These are phyloP conservation scores for Aspergillus sp. DNA, from an alignment of 2,329 filamentous ascomycete species.

Conservation along the genomic window DNA sequence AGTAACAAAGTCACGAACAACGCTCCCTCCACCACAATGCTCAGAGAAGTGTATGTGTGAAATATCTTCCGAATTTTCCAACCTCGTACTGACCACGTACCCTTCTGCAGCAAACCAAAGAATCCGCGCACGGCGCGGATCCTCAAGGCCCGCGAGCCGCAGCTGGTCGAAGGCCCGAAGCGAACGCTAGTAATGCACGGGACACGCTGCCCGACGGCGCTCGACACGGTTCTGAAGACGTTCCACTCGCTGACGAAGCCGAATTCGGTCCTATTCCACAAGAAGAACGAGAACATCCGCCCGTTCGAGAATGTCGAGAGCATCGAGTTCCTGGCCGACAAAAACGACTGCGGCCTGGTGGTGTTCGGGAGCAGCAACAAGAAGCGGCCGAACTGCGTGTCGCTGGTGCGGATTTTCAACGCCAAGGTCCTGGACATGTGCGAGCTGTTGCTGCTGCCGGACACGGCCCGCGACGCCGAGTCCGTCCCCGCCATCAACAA, in stretches of 20 bases:
- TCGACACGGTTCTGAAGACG: constrained; percentile 76
- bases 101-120: constrained; percentile 55
- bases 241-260: constrained; percentile 77
- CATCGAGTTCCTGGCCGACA: constrained; percentile 90
- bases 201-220: constrained; percentile 70
- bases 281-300: constrained; percentile 84
- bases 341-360: constrained; percentile 84
- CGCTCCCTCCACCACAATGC: constrained; percentile 21
- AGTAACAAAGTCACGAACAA: constrained; percentile 3
- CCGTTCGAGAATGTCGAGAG: constrained; percentile 85
- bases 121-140: constrained; percentile 90
- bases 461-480: constrained; percentile 41
- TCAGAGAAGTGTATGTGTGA: constrained; percentile 35
- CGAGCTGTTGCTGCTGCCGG: constrained; percentile 72
- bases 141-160: constrained; percentile 85
- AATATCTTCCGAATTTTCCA: too few relatives aligned
- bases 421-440: constrained; percentile 91
- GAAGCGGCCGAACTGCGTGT: constrained; percentile 89
- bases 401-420: constrained; percentile 70
- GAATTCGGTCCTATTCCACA: constrained; percentile 80
- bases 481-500: constrained; percentile 35
- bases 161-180: constrained; percentile 82
- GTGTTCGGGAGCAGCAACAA: constrained; percentile 80
- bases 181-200: constrained; percentile 82
- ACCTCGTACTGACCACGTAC: constrained; percentile 3